Evolutionary conservation across 495 filamentous ascomycete species (phyloP), one percentile per base, ranked within the genome.

Genomic region (Podospora pseudopauciseta): DNA sequence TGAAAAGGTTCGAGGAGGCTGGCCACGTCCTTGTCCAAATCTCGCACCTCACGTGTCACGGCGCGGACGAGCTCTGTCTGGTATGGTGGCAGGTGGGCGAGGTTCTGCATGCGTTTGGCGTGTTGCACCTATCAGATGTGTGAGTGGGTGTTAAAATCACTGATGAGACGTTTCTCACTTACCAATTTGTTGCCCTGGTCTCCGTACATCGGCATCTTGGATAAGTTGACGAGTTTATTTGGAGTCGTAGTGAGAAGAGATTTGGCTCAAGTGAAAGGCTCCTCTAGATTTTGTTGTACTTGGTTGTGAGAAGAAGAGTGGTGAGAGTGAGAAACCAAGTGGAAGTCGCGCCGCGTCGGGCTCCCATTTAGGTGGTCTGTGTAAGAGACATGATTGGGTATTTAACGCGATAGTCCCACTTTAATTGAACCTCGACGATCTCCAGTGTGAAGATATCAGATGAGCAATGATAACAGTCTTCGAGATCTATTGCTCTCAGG

Each of bases 51-150:
- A 70, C 92, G 88, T 1, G 92, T 91, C 26, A 96, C 90, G 6
- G 88, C 86, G 58, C 94, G 92, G 60, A 97, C 92, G 59, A 96
- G 86, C 76, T 98, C 95, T 11, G 93, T 90, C 76, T 97, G 93
- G 79, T 98, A 97, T 18, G 93, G 90, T 0, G 95, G 96, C 15
- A 99, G 88, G 76, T 96, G 88, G 19, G 88, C 79, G 55, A 99
- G 88, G 66, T 91, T 87, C 81, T 96, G 92, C 53, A 93, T 97
- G 71, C 96, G 88, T 84, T 98, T 98, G 77, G 94, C 96, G 81
- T 99, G 92, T 86, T 95, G 93, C 71, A 94, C 92, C 94, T 97
- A 72, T 65, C n/a, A 34, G 65, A 57, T 71, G 67, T 73, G 71
- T 72, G 60, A 72, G 74, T 63, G 62, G 19, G 30, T 60, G 66